Conservation (phyloP, 2,329 filamentous ascomycete genomes). For the Trichoderma sp. region DNA sequence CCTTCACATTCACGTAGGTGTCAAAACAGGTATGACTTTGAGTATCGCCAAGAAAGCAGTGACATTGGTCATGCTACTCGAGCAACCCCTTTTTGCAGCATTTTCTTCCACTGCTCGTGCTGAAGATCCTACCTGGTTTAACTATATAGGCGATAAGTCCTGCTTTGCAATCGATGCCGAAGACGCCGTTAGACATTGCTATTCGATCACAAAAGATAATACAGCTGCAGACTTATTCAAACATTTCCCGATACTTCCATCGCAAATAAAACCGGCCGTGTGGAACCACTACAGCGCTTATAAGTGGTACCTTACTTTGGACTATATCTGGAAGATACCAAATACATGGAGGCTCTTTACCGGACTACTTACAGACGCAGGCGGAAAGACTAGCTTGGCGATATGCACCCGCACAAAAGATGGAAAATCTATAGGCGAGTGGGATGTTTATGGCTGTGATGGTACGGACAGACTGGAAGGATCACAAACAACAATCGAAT, state of each 20-base stretch:
- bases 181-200: background rate
- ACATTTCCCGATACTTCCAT: background rate
- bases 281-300: background rate
- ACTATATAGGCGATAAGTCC: background rate
- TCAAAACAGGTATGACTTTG: constrained; percentile 26
- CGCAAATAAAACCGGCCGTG: background rate
- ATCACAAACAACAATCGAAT: constrained; percentile 27
- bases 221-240: background rate
- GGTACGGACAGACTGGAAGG: background rate
- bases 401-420: background rate
- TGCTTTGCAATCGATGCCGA: background rate
- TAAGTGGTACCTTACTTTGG: background rate
- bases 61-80: constrained; percentile 25
- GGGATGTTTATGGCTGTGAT: background rate
- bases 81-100: constrained; percentile 22
- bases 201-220: background rate
- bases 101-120: background rate
- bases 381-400: background rate
- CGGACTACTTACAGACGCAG: background rate
- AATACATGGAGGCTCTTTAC: background rate
- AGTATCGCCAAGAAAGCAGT: constrained; percentile 27
- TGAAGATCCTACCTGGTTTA: background rate
- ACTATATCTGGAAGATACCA: background rate
- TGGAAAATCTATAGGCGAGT: background rate
- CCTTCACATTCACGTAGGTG: constrained; percentile 30